Evolutionary conservation across 345 rosid genomes (phyloP).

Genomic region (Lepidium sativum): DNA sequence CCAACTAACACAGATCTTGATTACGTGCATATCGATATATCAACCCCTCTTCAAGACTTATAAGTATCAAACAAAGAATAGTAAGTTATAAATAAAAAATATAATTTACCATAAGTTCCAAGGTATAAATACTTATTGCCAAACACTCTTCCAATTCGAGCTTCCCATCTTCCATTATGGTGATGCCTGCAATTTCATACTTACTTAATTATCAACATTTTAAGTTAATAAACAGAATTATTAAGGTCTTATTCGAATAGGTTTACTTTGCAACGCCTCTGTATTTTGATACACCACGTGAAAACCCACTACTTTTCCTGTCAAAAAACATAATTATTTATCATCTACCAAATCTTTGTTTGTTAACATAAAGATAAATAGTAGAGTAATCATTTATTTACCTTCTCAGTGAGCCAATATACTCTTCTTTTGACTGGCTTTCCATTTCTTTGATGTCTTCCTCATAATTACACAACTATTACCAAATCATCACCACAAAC

Average conservation of each 20-base stretch:
- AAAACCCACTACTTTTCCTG: conserved; percentile 95
- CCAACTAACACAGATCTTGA: conserved; percentile 28
- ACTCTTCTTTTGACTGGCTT: conserved; percentile 69
- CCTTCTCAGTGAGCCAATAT: conserved; percentile 89
- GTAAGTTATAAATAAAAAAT: neutral
- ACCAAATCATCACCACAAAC: no score
- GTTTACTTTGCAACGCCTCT: conserved; percentile 92
- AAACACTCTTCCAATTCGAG: conserved; percentile 68
- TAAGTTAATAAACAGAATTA: neutral
- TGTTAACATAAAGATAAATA: neutral
- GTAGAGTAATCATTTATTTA: neutral
- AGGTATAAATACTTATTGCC: conserved; percentile 72
- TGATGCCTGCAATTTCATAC: conserved; percentile 46
- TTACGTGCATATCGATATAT: conserved; percentile 21
- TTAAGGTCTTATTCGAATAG: neutral
- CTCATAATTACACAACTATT: conserved; percentile 56
- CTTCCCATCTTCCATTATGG: conserved; percentile 84
- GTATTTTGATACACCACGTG: conserved; percentile 90
- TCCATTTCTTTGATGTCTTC: conserved; percentile 74
- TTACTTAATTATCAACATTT: neutral
- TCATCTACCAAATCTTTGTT: neutral
- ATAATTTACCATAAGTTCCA: conserved; percentile 49
- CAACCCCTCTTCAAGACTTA: conserved; percentile 5
- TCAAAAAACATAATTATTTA: neutral
- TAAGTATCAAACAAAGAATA: neutral